Evolutionary conservation across 1,284 basidiomycete species (phyloP).

Genomic region (Fomitopsis betulina): DNA sequence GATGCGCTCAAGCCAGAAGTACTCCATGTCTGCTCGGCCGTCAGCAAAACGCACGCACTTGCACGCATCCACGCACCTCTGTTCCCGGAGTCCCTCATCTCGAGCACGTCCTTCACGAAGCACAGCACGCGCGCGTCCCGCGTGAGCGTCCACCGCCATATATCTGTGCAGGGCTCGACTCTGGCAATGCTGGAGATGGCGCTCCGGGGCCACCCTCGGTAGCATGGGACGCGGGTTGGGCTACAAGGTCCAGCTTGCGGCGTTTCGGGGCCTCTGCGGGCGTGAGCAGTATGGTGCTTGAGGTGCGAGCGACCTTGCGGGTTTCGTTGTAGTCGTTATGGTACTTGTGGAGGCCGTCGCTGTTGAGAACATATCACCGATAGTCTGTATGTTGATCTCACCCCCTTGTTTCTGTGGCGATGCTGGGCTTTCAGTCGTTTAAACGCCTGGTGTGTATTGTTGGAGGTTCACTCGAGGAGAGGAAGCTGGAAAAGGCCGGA

Average conservation of each 20-base stretch:
- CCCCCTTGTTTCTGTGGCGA: neutral
- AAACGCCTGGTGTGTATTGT: neutral
- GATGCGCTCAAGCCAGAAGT: conserved; percentile 67
- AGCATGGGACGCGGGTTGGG: neutral
- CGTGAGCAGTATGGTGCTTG: neutral
- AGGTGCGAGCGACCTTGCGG: neutral
- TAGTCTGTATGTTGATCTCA: no score
- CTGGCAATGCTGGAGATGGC: no score
- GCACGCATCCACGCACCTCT: conserved; percentile 29
- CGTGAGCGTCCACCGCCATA: conserved; percentile 60
- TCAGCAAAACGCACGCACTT: neutral
- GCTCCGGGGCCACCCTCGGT: no score
- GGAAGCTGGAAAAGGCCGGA: neutral
- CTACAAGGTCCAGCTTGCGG: neutral
- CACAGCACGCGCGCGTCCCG: conserved; percentile 57
- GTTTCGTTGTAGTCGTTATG: neutral
- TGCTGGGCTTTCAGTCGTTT: neutral
- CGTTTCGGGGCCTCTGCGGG: neutral
- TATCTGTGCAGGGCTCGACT: conserved; percentile 11
- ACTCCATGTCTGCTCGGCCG: conserved; percentile 33
- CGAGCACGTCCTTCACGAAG: conserved; percentile 53
- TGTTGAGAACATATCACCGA: neutral
- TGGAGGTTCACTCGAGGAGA: neutral
- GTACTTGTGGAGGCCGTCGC: neutral
- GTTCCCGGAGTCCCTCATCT: conserved; percentile 41